Evolutionary conservation across 73 alveolate genomes (phyloP).

Genomic region (Paramecium pentaurelia): DNA sequence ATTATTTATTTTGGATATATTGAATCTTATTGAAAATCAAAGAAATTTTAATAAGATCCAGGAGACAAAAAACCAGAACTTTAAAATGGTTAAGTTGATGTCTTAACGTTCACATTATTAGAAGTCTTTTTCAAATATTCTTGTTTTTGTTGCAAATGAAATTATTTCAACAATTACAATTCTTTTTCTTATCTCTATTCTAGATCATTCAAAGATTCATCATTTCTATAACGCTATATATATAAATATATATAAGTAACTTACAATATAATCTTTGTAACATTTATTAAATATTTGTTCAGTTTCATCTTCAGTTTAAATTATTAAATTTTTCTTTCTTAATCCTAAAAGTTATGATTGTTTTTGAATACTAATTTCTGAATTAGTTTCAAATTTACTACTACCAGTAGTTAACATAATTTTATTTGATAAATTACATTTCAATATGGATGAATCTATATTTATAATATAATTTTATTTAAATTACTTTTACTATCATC

Average conservation of each 20-base stretch:
- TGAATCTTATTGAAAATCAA: background rate
- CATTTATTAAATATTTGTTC: background rate
- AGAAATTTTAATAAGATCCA: background rate
- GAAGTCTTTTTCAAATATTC: background rate
- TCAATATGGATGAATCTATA: background rate
- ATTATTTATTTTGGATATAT: background rate
- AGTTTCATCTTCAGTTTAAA: slow-evolving; percentile 6
- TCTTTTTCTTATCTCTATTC: slow-evolving; percentile 10
- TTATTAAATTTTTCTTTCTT: background rate
- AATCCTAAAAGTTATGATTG: background rate
- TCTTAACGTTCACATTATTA: background rate
- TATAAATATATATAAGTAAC: background rate
- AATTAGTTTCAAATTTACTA: background rate
- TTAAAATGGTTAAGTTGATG: background rate
- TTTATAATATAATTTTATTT: background rate
- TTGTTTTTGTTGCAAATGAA: background rate
- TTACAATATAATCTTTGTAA: background rate
- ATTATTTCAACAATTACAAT: background rate
- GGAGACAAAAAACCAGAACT: background rate
- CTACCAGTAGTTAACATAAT: background rate
- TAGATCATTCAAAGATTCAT: background rate
- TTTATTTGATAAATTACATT: background rate
- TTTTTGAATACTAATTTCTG: background rate
- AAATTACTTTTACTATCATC: background rate
- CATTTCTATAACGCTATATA: background rate